These are phyloP conservation scores for Vachellia pachyceras DNA, from an alignment of 306 rosid species.

Conservation along the genomic window DNA sequence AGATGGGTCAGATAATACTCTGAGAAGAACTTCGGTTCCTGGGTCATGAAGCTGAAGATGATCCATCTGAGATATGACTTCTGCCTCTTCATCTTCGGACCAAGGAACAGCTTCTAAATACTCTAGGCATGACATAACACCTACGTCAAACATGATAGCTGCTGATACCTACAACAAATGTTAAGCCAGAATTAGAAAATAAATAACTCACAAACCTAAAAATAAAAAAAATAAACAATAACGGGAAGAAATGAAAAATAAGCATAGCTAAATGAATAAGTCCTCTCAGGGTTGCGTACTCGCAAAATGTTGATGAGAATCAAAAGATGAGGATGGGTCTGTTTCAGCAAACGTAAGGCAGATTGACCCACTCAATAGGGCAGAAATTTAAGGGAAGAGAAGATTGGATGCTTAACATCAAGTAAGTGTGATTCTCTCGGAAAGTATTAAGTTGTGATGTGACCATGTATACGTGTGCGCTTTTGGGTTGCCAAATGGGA, in stretches of 20 bases:
- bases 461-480: background rate
- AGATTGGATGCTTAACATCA: conserved; percentile 7
- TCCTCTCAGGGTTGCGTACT: background rate
- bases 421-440: background rate
- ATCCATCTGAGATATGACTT: conserved; percentile 61
- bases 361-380: conserved; percentile 9
- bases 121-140: conserved; percentile 73
- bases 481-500: background rate
- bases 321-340: background rate
- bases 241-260: background rate
- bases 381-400: background rate
- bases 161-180: conserved; percentile 72
- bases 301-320: conserved; percentile 8
- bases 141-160: conserved; percentile 83
- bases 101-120: conserved; percentile 89
- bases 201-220: background rate
- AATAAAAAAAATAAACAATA: background rate
- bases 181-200: background rate
- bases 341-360: too few relatives aligned
- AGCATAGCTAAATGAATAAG: background rate
- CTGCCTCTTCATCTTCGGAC: conserved; percentile 81
- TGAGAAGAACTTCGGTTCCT: conserved; percentile 55
- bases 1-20: conserved; percentile 73
- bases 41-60: conserved; percentile 67
- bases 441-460: conserved; percentile 4